phyloP scores from a whole-genome alignment of 805 yeast species.

The Tetrapisispora phaffii region DNA sequence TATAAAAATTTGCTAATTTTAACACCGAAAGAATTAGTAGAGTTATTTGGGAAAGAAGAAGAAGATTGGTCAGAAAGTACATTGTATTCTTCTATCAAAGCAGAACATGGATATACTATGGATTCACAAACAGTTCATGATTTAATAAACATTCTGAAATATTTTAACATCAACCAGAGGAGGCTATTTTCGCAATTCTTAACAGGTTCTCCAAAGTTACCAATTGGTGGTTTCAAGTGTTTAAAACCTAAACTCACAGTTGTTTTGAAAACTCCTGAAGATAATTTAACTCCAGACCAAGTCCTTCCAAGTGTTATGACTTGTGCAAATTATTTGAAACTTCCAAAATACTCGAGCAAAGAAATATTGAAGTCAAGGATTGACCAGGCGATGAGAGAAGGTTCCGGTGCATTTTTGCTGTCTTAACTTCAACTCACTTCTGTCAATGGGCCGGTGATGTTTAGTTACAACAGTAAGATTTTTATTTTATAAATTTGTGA shows the following conservation, averaged over 20 bases:
- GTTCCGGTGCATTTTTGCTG: slow-evolving; percentile 76
- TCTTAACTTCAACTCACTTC: slow-evolving; percentile 47
- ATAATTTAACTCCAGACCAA: slow-evolving; percentile 56
- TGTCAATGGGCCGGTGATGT: no score
- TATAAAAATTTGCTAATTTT: slow-evolving; percentile 60
- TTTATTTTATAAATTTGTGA: no score
- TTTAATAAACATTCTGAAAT: slow-evolving; percentile 51
- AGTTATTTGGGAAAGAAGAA: slow-evolving; percentile 62
- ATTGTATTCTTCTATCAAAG: slow-evolving; percentile 50
- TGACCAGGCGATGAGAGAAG: slow-evolving; percentile 69
- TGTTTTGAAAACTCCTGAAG: slow-evolving; percentile 75
- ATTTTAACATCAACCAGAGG: slow-evolving; percentile 45
- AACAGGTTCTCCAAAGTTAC: slow-evolving; percentile 88
- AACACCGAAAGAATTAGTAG: slow-evolving; percentile 61
- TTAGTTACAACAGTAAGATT: no score
- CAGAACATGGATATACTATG: slow-evolving; percentile 81
- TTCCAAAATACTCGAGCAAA: slow-evolving; percentile 68
- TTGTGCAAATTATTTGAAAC: slow-evolving; percentile 85
- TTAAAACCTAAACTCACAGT: slow-evolving; percentile 78
- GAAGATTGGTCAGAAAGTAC: slow-evolving; percentile 82
- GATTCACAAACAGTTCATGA: slow-evolving; percentile 56
- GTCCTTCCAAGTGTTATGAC: slow-evolving; percentile 97
- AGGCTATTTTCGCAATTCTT: slow-evolving; percentile 74
- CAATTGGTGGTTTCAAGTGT: slow-evolving; percentile 86
- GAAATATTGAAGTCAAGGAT: slow-evolving; percentile 51